phyloP scores from a whole-genome alignment of 2,329 filamentous ascomycete genomes.

The Alternaria sp. region DNA sequence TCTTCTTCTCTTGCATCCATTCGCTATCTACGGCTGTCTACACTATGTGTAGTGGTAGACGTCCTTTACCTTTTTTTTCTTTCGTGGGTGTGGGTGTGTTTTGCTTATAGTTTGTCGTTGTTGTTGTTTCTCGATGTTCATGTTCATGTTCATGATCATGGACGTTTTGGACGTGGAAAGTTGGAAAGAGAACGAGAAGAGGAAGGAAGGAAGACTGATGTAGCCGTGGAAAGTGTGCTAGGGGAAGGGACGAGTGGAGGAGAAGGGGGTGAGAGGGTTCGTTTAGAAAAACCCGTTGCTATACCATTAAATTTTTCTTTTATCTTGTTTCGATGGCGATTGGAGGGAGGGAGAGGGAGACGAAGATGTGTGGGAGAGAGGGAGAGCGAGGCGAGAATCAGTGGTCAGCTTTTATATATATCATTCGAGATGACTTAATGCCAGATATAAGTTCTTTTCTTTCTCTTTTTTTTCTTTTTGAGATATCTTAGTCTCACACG shows the following conservation, averaged over 20 bases:
- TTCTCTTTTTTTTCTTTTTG: neutral
- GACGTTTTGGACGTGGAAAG: too few relatives aligned
- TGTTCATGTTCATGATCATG: too few relatives aligned
- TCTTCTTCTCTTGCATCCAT: neutral
- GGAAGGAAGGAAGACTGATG: neutral
- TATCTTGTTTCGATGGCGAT: neutral
- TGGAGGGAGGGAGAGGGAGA: neutral
- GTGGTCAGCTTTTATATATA: neutral
- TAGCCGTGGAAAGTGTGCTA: neutral
- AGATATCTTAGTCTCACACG: too few relatives aligned
- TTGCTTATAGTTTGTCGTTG: too few relatives aligned
- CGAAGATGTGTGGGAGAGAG: neutral
- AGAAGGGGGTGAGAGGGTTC: neutral
- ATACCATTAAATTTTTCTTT: neutral
- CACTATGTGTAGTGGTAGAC: neutral
- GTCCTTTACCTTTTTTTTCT: neutral
- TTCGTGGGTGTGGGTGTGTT: too few relatives aligned
- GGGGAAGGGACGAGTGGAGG: too few relatives aligned
- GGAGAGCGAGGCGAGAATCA: neutral
- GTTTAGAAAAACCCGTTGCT: neutral
- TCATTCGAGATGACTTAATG: conserved; percentile 5
- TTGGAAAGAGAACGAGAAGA: neutral
- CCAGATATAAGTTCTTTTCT: neutral
- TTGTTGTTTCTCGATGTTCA: too few relatives aligned
- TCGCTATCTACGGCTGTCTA: neutral